Base-by-base conservation (phyloP, 23 red algal genomes). In the Gracilariopsis chorda region DNA sequence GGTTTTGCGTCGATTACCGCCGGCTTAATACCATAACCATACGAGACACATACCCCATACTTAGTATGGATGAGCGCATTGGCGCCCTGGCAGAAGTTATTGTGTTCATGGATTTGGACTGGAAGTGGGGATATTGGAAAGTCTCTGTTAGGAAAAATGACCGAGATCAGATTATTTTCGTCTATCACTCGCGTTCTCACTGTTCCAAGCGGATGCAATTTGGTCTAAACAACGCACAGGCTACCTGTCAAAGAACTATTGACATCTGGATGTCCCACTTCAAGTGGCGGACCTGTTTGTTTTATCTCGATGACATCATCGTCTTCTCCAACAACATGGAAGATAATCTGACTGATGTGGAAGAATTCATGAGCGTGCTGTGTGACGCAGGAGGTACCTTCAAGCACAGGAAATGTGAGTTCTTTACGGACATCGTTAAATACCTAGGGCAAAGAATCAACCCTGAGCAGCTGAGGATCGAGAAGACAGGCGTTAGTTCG, bases 221-320 rank as follows among this genome's bases (percentile, higher is more conserved):
- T 77, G 84, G 52, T 14, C 25, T 1, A 11, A 48, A 23, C 45
- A 88, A 88, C 47, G 64, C 69, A 28, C 68, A 20, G 36, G 84
- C 84, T 19, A 88, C 68, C 39, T 77, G 75, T 56, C 62, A 88
- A 51, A 28, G 68, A 52, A 65, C 84, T 52, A 21, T 88, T 39
- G 84, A 88, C 51, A 45, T 88, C 9, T 56, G 52, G 12, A 32
- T 88, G 24, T 52, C 64, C 43, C 28, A 42, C 75, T 46, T 88
- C 21, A 0, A 43, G 17, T 88, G 61, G 57, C 7, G 77, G 43
- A 0, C 42, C 34, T 70, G 59, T 33, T 34, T 88, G n/a, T 25
- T 88, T 28, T 88, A 88, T 47, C 17, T 88, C 20, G 84, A 52
- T 30, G 84, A 88, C 30, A 17, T 88, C 30, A 88, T 88, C 65